Evolutionary conservation across 2,329 filamentous ascomycete genomes (phyloP).

Genomic region (Colletotrichum lindemuthianum): DNA sequence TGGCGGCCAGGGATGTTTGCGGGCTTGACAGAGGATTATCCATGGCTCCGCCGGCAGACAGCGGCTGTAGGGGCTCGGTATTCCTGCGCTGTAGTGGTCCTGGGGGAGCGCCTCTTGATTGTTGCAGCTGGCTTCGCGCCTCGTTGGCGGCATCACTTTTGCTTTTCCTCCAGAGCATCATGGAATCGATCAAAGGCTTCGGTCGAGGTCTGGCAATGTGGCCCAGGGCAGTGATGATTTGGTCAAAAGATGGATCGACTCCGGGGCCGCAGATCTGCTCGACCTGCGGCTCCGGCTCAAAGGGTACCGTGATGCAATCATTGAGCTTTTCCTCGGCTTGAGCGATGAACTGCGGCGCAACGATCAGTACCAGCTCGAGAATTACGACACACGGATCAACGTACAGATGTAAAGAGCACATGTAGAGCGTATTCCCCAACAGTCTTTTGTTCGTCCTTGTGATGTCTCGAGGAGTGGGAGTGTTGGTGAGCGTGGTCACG

Average conservation of each 20-base stretch:
- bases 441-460: slow-evolving; percentile 82
- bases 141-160: slow-evolving; percentile 90
- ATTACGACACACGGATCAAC: slow-evolving; percentile 42
- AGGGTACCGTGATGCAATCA: slow-evolving; percentile 82
- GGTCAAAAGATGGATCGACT: slow-evolving; percentile 89
- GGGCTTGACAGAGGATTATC: slow-evolving; percentile 43
- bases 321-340: slow-evolving; percentile 97
- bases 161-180: slow-evolving; percentile 97
- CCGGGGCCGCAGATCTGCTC: slow-evolving; percentile 92
- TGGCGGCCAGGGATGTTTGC: slow-evolving; percentile 55
- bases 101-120: slow-evolving; percentile 54
- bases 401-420: slow-evolving; percentile 90
- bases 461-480: slow-evolving; percentile 77
- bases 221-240: slow-evolving; percentile 90
- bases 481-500: slow-evolving; percentile 80
- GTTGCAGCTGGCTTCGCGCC: slow-evolving; percentile 68
- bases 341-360: slow-evolving; percentile 76
- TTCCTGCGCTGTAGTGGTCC: slow-evolving; percentile 74
- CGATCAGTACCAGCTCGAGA: slow-evolving; percentile 43
- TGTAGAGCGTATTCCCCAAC: slow-evolving; percentile 98
- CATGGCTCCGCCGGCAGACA: slow-evolving; percentile 44
- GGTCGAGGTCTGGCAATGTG: slow-evolving; percentile 95
- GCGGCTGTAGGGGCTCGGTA: slow-evolving; percentile 73
- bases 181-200: slow-evolving; percentile 93
- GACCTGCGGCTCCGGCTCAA: slow-evolving; percentile 84